Evolutionary conservation across 768 basidiomycete genomes (phyloP).

Genomic region (Rhodotorula diobovata): DNA sequence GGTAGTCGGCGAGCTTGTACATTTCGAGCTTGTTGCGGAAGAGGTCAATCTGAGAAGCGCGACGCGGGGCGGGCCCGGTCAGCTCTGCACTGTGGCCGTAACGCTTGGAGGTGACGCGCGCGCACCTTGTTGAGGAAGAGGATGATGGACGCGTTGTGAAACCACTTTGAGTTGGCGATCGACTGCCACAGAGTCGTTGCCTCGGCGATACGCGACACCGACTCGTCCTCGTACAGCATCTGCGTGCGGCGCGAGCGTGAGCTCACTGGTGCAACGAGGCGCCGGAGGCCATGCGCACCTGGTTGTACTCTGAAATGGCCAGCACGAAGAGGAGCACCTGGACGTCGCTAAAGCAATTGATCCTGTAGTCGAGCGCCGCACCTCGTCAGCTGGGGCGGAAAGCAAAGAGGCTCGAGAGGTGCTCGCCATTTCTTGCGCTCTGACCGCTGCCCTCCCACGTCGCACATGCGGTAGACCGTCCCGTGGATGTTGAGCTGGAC

Average conservation of each 20-base stretch:
- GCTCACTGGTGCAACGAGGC: too few species aligned
- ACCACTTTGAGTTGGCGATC: constrained; percentile 95
- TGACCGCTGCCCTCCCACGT: constrained; percentile 81
- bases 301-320: constrained; percentile 80
- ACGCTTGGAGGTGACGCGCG: constrained; percentile 48
- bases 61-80: too few species aligned
- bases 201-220: constrained; percentile 91
- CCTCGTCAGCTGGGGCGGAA: too few species aligned
- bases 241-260: too few species aligned
- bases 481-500: constrained; percentile 83
- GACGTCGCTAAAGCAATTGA: constrained; percentile 81
- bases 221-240: constrained; percentile 81
- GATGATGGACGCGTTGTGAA: constrained; percentile 86
- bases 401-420: constrained; percentile 63
- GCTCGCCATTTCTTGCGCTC: constrained; percentile 74
- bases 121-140: constrained; percentile 56
- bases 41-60: constrained; percentile 55
- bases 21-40: constrained; percentile 84
- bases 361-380: constrained; percentile 41
- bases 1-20: constrained; percentile 75
- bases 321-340: constrained; percentile 30
- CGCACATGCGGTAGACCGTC: constrained; percentile 84
- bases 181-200: constrained; percentile 91
- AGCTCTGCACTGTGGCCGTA: background rate
- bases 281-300: too few species aligned